Evolutionary conservation across 2,329 filamentous ascomycete genomes (phyloP), one percentile per base, ranked within the genome.

Genomic region (Cercospora citrullina): DNA sequence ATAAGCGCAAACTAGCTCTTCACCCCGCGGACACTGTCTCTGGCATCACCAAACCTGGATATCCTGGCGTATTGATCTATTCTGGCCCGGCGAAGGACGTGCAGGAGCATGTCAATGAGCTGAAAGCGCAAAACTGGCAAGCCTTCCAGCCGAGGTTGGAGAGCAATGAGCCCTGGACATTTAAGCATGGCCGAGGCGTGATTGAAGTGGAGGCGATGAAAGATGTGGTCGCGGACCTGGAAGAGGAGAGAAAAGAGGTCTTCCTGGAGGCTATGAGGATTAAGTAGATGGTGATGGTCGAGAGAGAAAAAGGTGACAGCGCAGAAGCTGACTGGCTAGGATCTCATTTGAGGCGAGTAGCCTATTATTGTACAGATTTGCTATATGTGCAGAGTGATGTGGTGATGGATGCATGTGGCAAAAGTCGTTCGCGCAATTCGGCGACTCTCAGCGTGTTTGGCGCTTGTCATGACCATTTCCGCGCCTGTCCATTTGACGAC

Each of bases 91-190:
- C 72, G 0, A 53, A 65, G 10, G 77, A 77, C 1, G 80, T 84
- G 26, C 74, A 75, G 53, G 79, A 80, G 48, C 81, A 83, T 68
- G 78, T 83, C 39, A 78, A 77, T 42, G 76, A 76, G 21, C 73
- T 84, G 18, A 83, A 82, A 65, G 73, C 73, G 16, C 76, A 80
- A 68, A 83, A 82, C 21, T 84, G 82, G 82, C 76, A 79, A 55
- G 81, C 82, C 0, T 84, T 83, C 63, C 81, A 83, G 68, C 78
- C 83, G 8, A 74, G 82, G 6, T 75, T 80, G 39, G 81, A 83
- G 55, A 75, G 73, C 21, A 77, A 77, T 4, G 76, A 79, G 64
- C 68, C 72, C 26, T 83, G 81, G 81, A 60, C 65, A 2, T 81
- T 83, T 70, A 71, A 66, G 63, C 80, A 83, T 69, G 80, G 80